Evolutionary conservation across 2,329 filamentous ascomycete species (phyloP), one percentile per base, ranked within the genome.

Genomic region (Trichoderma simmonsii): DNA sequence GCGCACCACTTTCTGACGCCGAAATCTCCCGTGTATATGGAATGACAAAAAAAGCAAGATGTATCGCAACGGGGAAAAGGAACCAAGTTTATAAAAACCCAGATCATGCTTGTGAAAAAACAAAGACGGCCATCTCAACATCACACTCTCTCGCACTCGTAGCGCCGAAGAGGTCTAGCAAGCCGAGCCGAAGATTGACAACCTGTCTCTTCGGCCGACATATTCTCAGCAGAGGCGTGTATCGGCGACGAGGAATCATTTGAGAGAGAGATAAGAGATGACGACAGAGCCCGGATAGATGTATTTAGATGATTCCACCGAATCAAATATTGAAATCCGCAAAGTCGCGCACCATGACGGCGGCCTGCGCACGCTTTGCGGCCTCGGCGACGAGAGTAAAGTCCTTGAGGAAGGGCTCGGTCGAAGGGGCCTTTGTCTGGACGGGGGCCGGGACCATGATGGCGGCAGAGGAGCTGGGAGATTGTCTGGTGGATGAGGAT

Each of bases 301-400:
- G 6, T 39, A 36, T n/a, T 43, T 43, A 3, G 7, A 9, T n/a
- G 18, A 43, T 43, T 6, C 21, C 21, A 9, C 18, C 18, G 6
- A n/a, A 21, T 28, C 59, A 71, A 61, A 94, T 82, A 68, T 88
- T 89, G 78, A 92, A 87, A 74, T 90, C 89, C 78, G 93, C 94
- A 79, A 98, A 87, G 81, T 98, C 95, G 74, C 95, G 88, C 86
- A 95, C 92, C 80, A 98, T 85, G 78, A 94, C 90, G 56, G 93
- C 93, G 86, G 98, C 93, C 82, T 98, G 94, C 11, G 95, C 95
- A 56, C 95, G 87, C 83, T 97, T 97, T 57, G 94, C 95, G 2
- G 95, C 95, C 85, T 98, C 95, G 43, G 95, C 95, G 56, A 98
- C 88, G 34, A 98, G 88, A 72, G 89, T 95, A 78, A 95, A 93